Evolutionary conservation across 2,329 filamentous ascomycete genomes (phyloP), one percentile per base, ranked within the genome.

Genomic region (Hymenoscyphus occultus): DNA sequence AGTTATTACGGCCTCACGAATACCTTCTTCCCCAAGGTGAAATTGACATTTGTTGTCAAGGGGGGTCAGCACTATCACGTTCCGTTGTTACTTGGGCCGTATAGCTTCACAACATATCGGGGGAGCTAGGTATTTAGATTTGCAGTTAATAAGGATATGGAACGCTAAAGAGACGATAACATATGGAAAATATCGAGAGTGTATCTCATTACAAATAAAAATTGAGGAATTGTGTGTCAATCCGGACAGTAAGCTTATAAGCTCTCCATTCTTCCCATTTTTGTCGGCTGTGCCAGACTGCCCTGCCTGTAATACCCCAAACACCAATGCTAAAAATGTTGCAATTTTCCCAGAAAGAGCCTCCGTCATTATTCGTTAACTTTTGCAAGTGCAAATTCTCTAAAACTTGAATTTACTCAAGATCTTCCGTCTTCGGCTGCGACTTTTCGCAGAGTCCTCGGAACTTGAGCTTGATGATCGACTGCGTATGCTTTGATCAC

Each of bases 51-150:
- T 74, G 71, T 78, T 68, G 80, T 82, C 2, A 79, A 80, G 68
- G 77, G 76, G 65, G 78, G 81, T 28, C 86, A 91, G 81, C 86
- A 90, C 74, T 94, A 91, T 74, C 91, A 95, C 79, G 90, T 95
- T 2, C 91, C 91, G 56, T 77, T 95, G 74, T 75, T 95, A 76
- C 76, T 94, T 78, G 87, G 89, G 69, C 91, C 91, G 39, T 93
- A 88, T 78, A 90, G 89, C 75, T 95, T 92, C 78, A 90, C 89
- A 51, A 94, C 91, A 10, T 95, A 95, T 78, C 81, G 91, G 59
- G 91, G 91, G 16, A 91, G 88, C 76, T 92, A 79, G 66, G 64
- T 13, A 19, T 22, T 16, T 14, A 22, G 32, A 31, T 35, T 51
- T 14, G 16, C 40, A 12, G 2, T 9, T 39, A 12, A 5, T 10